Percentiles rank a stretch among this genome's conserved stretches.
Evolutionary conservation across 768 basidiomycete species (phyloP).

Genomic region (Suillus alpinus): DNA sequence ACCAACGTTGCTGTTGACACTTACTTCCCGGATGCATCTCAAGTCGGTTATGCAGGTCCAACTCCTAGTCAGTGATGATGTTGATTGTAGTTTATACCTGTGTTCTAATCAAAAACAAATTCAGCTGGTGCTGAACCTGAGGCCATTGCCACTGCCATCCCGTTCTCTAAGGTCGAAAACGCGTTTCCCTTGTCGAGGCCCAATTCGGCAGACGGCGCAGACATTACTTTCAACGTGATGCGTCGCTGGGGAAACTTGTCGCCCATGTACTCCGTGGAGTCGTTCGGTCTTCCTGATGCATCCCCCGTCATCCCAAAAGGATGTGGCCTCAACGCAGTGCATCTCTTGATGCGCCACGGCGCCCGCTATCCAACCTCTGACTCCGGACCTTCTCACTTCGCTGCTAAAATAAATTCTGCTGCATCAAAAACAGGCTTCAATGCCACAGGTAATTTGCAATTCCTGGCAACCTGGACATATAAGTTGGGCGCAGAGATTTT

Average conservation of each 20-base stretch:
- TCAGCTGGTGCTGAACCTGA: conserved; percentile 43
- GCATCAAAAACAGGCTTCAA: conserved; percentile 25
- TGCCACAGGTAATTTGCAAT: conserved; percentile 37
- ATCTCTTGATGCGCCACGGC: conserved; percentile 41
- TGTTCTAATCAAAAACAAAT: neutral
- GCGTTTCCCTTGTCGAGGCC: conserved; percentile 43
- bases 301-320: conserved; percentile 45
- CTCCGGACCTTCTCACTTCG: conserved; percentile 25
- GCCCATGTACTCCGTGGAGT: conserved; percentile 49
- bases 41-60: conserved; percentile 47
- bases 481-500: conserved; percentile 45
- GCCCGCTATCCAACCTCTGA: conserved; percentile 40
- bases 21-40: conserved; percentile 40
- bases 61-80: conserved; percentile 40
- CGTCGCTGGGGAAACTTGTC: conserved; percentile 47
- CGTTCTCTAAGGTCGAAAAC: conserved; percentile 32
- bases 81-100: neutral
- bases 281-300: conserved; percentile 49
- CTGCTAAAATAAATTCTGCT: conserved; percentile 22
- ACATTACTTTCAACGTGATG: conserved; percentile 41
- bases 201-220: conserved; percentile 30
- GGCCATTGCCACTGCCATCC: conserved; percentile 42
- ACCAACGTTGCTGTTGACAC: conserved; percentile 32
- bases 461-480: conserved; percentile 46
- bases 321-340: conserved; percentile 45